Evolutionary conservation across 805 yeast genomes (phyloP), one percentile per base, ranked within the genome.

Genomic region (Schizosaccharomyces pombe): DNA sequence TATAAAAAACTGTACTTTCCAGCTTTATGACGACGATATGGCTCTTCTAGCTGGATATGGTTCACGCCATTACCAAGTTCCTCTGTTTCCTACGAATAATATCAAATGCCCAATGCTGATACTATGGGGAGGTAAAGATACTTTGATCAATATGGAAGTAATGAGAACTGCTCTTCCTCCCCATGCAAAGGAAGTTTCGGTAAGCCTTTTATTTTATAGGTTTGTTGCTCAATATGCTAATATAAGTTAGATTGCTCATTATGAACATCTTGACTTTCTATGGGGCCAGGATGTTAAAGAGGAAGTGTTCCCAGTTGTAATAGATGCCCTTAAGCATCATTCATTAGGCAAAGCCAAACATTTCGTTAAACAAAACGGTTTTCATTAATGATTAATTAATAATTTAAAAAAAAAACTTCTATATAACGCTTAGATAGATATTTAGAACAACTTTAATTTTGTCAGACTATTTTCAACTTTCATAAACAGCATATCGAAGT

Each of bases 251-350:
- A 75, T 86, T 0, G 71, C 69, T 0, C 68, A 69, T n/a, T 85
- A 86, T 65, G 97, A 87, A 66, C 97, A 87, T 66, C 70, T 87
- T 62, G 97, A 89, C 63, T 76, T 89, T 55, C 67, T 87, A 14
- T 87, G 97, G 97, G 94, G 94, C 8, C 66, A 72, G 8, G 77
- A 79, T 54, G 84, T 82, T 0, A 75, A 70, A 29, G 58, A 63
- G 1, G 58, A 66, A 31, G 78, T 77, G 0, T 69, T 75, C 52
- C 63, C 63, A 5, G 57, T 58, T 19, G 60, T 60, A 4, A 22
- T 57, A 29, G 47, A 32, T 5, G 54, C 47, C 8, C 55, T 59
- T 31, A 47, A 33, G 11, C 8, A 47, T 14, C 22, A 37, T 9
- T 11, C 43, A 37, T 4, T 33, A 14, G 39, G 22, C 43, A 37